A percentile compares a stretch with the other conserved stretches of the same genome.
Conservation (phyloP, 768 basidiomycete genomes). For the Trichaptum fuscoviolaceum region DNA sequence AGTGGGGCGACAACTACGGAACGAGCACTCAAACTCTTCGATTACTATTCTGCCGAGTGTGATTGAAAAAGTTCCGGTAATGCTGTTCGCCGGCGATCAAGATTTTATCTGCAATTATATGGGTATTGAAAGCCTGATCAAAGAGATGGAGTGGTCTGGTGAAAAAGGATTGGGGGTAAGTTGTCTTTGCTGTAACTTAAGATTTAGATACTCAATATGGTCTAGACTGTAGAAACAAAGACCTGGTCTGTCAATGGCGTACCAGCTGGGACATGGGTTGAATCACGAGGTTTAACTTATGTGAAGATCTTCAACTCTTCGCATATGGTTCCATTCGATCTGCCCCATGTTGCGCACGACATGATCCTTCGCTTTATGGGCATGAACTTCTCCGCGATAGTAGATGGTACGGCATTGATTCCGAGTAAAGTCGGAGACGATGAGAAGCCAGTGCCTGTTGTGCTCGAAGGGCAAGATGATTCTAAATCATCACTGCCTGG, state of each 20-base stretch:
- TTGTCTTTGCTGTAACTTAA: constrained; percentile 11
- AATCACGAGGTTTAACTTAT: constrained; percentile 87
- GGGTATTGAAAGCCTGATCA: constrained; percentile 83
- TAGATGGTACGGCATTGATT: constrained; percentile 75
- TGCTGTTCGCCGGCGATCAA: constrained; percentile 93
- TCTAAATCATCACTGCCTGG: constrained; percentile 8
- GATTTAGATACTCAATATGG: constrained; percentile 9
- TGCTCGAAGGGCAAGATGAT: constrained; percentile 32
- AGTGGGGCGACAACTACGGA: constrained; percentile 59
- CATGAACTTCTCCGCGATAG: constrained; percentile 76
- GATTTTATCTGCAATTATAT: constrained; percentile 96
- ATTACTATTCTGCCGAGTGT: constrained; percentile 74
- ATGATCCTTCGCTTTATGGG: constrained; percentile 99
- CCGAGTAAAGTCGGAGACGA: constrained; percentile 75
- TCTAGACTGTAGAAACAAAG: constrained; percentile 60
- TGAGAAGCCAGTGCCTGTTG: constrained; percentile 58
- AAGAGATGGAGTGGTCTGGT: constrained; percentile 81
- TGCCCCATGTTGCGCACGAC: constrained; percentile 85
- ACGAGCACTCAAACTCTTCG: constrained; percentile 55
- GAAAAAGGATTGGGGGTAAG: constrained; percentile 77
- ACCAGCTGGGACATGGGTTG: constrained; percentile 87
- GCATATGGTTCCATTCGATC: constrained; percentile 92
- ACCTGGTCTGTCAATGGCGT: constrained; percentile 71
- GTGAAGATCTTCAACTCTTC: constrained; percentile 91
- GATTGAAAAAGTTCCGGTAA: constrained; percentile 72